These are phyloP conservation scores for Boletus speciosus DNA, from an alignment of 768 basidiomycete species.

Conservation along the genomic window DNA sequence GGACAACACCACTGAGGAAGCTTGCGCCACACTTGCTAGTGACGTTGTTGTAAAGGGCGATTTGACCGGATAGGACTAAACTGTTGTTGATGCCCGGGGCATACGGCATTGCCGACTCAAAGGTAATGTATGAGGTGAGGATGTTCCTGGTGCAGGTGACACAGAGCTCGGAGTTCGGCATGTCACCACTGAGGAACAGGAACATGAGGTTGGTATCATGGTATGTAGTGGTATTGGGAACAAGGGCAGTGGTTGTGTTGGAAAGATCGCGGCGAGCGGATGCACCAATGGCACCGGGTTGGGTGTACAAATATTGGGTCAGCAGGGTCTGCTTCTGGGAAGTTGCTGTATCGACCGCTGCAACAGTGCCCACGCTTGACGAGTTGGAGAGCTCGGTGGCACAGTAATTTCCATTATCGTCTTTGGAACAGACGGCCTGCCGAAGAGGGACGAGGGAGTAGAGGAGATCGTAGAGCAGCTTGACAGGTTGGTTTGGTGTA, in stretches of 20 bases:
- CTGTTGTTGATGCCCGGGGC: slow-evolving; percentile 68
- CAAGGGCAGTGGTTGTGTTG: slow-evolving; percentile 28
- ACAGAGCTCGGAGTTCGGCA: slow-evolving; percentile 61
- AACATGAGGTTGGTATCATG: slow-evolving; percentile 65
- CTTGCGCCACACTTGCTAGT: slow-evolving; percentile 59
- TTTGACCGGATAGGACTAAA: slow-evolving; percentile 63
- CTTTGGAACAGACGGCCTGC: slow-evolving; percentile 71
- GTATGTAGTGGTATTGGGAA: slow-evolving; percentile 57
- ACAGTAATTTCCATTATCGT: slow-evolving; percentile 70
- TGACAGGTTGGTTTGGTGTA: slow-evolving; percentile 44
- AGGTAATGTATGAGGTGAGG: slow-evolving; percentile 72
- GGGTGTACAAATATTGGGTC: slow-evolving; percentile 24
- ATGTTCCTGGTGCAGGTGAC: slow-evolving; percentile 76
- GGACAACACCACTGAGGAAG: slow-evolving; percentile 66
- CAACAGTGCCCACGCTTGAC: slow-evolving; percentile 18
- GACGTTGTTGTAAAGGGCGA: slow-evolving; percentile 60
- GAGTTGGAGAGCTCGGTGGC: slow-evolving; percentile 43
- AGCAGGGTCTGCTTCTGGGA: slow-evolving; percentile 15
- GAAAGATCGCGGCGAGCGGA: slow-evolving; percentile 24
- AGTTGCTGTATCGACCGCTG: slow-evolving; percentile 4
- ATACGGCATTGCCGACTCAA: slow-evolving; percentile 69
- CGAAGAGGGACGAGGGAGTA: slow-evolving; percentile 68
- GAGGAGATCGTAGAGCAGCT: slow-evolving; percentile 72
- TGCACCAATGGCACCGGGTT: slow-evolving; percentile 17
- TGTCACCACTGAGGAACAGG: slow-evolving; percentile 65